A percentile compares a stretch with the other conserved stretches of the same genome.
These are phyloP conservation scores for Cynara cardunculus DNA, from an alignment of 129 eudicot species.

Conservation along the genomic window DNA sequence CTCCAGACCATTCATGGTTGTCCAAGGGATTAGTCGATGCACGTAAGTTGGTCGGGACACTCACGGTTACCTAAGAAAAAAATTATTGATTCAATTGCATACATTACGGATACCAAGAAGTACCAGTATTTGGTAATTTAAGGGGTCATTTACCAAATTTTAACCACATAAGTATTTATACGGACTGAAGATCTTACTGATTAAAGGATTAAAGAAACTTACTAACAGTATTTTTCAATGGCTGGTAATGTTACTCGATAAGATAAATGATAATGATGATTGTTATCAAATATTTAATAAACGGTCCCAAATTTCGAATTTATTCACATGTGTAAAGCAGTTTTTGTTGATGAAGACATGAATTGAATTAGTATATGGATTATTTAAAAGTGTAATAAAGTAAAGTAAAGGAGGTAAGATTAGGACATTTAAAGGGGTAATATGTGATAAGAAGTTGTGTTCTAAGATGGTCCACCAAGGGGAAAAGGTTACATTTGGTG, in stretches of 20 bases:
- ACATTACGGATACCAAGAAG: neutral
- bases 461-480: slow-evolving; percentile 30
- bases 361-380: neutral
- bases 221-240: neutral
- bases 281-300: neutral
- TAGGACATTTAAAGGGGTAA: slow-evolving; percentile 16
- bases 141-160: neutral
- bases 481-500: slow-evolving; percentile 6
- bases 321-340: neutral
- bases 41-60: too few relatives aligned
- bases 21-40: too few relatives aligned
- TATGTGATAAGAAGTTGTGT: slow-evolving; percentile 21
- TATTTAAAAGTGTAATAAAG: neutral
- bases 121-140: neutral
- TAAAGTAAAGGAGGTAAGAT: slow-evolving; percentile 21
- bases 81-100: neutral
- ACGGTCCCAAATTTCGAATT: neutral
- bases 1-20: too few relatives aligned
- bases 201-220: too few relatives aligned
- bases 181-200: too few relatives aligned
- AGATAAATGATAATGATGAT: neutral
- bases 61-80: too few relatives aligned
- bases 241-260: neutral
- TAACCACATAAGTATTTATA: too few relatives aligned
- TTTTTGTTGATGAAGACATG: neutral